Conservation (phyloP, 2,329 filamentous ascomycete genomes). For the Mycosphaerella arachidis region DNA sequence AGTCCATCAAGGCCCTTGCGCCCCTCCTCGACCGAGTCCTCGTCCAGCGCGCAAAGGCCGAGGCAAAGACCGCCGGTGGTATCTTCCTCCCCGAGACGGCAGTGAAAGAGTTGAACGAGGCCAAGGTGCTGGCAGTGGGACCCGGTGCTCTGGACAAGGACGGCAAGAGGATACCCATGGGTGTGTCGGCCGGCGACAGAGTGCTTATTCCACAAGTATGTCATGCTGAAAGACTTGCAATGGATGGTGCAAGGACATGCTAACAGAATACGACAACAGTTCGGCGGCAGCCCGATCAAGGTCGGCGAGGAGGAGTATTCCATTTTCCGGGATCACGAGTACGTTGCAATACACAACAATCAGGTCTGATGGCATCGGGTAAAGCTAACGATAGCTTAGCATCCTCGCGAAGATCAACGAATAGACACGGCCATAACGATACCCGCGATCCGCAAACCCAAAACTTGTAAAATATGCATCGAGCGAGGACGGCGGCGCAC, state of each 20-base stretch:
- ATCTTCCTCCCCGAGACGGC: constrained; percentile 97
- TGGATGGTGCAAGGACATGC: neutral
- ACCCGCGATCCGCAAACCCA: constrained; percentile 8
- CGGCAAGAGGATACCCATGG: constrained; percentile 80
- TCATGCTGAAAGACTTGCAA: neutral
- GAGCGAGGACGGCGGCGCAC: constrained; percentile 6
- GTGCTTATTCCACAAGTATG: constrained; percentile 92
- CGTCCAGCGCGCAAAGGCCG: constrained; percentile 95
- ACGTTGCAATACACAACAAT: constrained; percentile 41
- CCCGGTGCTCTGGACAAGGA: constrained; percentile 84
- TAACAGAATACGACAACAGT: constrained; percentile 50
- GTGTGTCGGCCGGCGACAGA: constrained; percentile 78
- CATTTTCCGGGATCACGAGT: constrained; percentile 97
- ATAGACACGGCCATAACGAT: constrained; percentile 45
- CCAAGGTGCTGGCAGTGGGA: constrained; percentile 90
- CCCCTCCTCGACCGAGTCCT: constrained; percentile 97
- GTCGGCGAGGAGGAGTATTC: constrained; percentile 95
- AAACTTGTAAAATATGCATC: constrained; percentile 25
- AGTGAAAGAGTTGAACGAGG: constrained; percentile 98
- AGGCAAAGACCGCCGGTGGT: constrained; percentile 90
- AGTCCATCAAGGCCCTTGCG: constrained; percentile 89
- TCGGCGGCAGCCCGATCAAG: constrained; percentile 90
- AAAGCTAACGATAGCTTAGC: constrained; percentile 46
- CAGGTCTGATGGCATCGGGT: too few relatives aligned
- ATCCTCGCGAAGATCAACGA: constrained; percentile 99